Conservation (phyloP, 805 yeast genomes). For the Sugiyamaella marilandica region DNA sequence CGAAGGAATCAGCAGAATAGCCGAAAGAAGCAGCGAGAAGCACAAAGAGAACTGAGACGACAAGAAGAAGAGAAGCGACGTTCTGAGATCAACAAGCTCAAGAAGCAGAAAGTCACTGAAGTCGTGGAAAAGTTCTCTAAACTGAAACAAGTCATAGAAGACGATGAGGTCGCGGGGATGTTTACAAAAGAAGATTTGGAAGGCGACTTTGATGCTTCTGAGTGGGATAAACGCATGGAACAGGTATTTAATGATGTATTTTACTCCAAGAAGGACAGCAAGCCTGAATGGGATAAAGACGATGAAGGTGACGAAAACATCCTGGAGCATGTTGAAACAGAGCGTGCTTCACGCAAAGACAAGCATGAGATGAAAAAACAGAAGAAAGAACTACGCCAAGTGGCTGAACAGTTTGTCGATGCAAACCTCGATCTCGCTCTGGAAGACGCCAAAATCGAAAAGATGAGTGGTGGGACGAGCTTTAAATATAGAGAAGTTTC, state of each 20-base stretch:
- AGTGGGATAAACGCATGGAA: slow-evolving; percentile 85
- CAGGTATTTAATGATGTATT: slow-evolving; percentile 82
- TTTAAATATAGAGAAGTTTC: slow-evolving; percentile 93
- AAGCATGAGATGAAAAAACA: slow-evolving; percentile 60
- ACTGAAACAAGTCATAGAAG: slow-evolving; percentile 66
- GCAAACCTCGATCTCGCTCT: slow-evolving; percentile 58
- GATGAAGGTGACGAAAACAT: slow-evolving; percentile 42
- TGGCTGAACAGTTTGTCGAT: slow-evolving; percentile 77
- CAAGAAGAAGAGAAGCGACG: slow-evolving; percentile 52
- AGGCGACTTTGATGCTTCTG: slow-evolving; percentile 83
- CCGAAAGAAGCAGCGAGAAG: slow-evolving; percentile 79
- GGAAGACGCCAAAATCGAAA: slow-evolving; percentile 23
- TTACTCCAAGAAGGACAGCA: slow-evolving; percentile 50
- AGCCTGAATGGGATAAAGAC: slow-evolving; percentile 65
- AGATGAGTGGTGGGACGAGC: slow-evolving; percentile 40
- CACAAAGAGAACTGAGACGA: slow-evolving; percentile 50
- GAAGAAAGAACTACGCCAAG: slow-evolving; percentile 54
- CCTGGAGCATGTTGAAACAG: slow-evolving; percentile 22
- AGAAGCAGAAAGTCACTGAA: slow-evolving; percentile 69
- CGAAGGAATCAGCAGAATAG: slow-evolving; percentile 71
- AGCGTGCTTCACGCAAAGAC: slow-evolving; percentile 35
- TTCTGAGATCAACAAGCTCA: slow-evolving; percentile 62
- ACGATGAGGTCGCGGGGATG: slow-evolving; percentile 53
- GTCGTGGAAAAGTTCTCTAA: slow-evolving; percentile 65
- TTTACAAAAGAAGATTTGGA: slow-evolving; percentile 73